A percentile compares a stretch with the other conserved stretches of the same genome.
Evolutionary conservation across 2,329 filamentous ascomycete species (phyloP).

Genomic region (Dactylellina parvicollis): DNA sequence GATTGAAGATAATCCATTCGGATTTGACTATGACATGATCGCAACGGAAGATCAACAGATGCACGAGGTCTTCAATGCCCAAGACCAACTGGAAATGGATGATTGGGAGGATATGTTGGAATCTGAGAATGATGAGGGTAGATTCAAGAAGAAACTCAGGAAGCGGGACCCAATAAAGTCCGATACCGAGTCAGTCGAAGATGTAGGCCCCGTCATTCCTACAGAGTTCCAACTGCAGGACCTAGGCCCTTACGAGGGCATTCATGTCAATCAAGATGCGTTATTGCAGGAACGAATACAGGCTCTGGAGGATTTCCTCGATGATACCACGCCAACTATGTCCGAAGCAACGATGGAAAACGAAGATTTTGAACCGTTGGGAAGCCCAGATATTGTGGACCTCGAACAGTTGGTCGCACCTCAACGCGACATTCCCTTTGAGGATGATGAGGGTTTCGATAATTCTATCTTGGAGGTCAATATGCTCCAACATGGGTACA

Average conservation of each 20-base stretch:
- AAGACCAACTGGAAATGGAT: background rate
- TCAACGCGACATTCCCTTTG: conserved; percentile 10
- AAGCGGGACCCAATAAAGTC: conserved; percentile 12
- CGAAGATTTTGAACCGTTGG: background rate
- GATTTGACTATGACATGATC: background rate
- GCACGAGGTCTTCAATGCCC: background rate
- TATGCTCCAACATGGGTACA: background rate
- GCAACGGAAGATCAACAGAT: background rate
- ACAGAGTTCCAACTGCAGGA: background rate
- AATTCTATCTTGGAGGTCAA: conserved; percentile 9
- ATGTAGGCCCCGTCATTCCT: background rate
- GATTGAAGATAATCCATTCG: background rate
- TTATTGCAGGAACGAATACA: background rate
- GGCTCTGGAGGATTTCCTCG: background rate
- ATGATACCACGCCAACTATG: background rate
- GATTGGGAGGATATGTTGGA: background rate
- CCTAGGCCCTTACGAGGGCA: background rate
- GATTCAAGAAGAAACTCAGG: background rate
- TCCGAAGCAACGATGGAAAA: background rate
- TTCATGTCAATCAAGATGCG: background rate
- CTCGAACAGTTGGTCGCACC: conserved; percentile 2
- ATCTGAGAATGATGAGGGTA: background rate
- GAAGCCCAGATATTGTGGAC: background rate
- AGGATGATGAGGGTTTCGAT: conserved; percentile 5
- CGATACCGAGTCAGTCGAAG: background rate